These are phyloP conservation scores for Naegleria lovaniensis DNA, from an alignment of 208 protist species.

Conservation along the genomic window DNA sequence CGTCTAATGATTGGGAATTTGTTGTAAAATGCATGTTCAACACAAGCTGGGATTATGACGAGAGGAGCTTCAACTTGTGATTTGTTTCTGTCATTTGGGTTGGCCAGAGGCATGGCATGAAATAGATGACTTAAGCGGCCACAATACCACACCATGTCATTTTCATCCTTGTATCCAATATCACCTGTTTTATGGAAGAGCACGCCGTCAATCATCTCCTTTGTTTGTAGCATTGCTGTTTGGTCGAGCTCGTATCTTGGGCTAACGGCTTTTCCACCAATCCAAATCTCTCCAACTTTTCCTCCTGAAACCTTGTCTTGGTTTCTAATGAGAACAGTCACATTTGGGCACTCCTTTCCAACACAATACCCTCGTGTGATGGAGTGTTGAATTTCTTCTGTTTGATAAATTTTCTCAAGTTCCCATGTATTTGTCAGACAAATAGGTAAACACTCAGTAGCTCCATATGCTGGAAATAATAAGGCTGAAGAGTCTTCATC, in stretches of 20 bases:
- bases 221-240: background rate
- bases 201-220: background rate
- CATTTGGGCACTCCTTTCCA: background rate
- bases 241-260: constrained; percentile 2
- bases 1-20: background rate
- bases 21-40: background rate
- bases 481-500: background rate
- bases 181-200: background rate
- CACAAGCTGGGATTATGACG: background rate
- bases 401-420: background rate
- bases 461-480: constrained; percentile 1
- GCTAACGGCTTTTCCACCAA: background rate
- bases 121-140: background rate
- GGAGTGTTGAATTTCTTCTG: background rate
- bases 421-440: background rate
- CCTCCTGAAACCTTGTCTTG: background rate
- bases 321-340: background rate
- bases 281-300: background rate
- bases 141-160: constrained; percentile 4
- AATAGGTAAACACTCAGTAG: background rate
- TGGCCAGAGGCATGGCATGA: background rate
- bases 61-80: background rate
- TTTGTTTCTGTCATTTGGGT: background rate
- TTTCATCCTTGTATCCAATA: background rate
- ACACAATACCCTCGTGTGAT: background rate